Conservation (phyloP, 192 early-diverging fungal species). For the Mortierella hygrophila region DNA sequence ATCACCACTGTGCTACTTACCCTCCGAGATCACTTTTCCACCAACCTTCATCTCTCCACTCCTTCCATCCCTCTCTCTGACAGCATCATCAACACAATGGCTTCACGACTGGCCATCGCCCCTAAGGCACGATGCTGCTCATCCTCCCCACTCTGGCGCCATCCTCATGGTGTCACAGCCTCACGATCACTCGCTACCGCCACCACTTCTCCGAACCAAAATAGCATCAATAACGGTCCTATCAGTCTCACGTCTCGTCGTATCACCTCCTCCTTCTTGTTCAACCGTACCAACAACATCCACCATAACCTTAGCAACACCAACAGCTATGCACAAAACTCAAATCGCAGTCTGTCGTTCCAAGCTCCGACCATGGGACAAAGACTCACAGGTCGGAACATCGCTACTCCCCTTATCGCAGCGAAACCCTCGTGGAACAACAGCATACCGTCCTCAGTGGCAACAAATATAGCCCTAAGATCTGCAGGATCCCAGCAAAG, state of each 20-base stretch:
- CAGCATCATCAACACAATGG: not conserved
- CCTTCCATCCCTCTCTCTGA: not conserved
- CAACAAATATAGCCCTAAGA: not conserved
- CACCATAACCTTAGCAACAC: not conserved
- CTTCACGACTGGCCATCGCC: not conserved
- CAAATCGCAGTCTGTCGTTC: conserved; percentile 16
- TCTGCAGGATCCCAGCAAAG: conserved; percentile 24
- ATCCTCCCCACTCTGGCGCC: not conserved
- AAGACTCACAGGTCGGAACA: not conserved
- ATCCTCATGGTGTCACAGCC: not conserved
- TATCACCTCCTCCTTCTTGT: not conserved
- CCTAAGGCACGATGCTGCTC: not conserved
- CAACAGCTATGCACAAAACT: not conserved
- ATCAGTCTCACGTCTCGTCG: not conserved
- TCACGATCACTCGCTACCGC: not conserved
- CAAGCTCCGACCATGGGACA: conserved; percentile 8
- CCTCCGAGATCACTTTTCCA: not conserved
- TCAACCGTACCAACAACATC: not conserved
- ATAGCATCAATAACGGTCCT: not conserved
- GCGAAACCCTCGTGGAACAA: not conserved
- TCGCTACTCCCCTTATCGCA: not conserved
- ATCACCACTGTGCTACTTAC: not conserved
- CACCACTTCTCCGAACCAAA: not conserved
- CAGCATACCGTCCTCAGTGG: not conserved
- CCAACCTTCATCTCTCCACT: not conserved